Evolutionary conservation across 1,284 basidiomycete species (phyloP), one percentile per base, ranked within the genome.

Genomic region (Ustilago tritici): DNA sequence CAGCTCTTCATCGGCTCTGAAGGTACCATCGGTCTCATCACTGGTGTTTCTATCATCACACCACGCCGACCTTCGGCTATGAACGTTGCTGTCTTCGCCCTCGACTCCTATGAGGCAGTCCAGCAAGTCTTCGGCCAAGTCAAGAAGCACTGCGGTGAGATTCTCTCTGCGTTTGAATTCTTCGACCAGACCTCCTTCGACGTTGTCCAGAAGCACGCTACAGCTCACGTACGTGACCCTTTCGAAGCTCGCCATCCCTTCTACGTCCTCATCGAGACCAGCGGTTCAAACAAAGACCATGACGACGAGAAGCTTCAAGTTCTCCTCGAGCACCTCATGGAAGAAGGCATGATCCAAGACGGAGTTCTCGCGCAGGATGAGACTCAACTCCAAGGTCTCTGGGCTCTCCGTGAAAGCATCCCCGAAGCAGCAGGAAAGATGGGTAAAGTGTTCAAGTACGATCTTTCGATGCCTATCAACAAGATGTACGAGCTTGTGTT

Each of bases 1-100:
- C 97, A 99, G 86, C 90, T 99, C 8, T 99, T 99, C 87, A 98
- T 99, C 81, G 97, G 97, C 23, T 92, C 93, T 11, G 97, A 99
- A 87, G 97, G 97, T 61, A 96, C 95, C 0, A 91, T 99, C 36
- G 96, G 97, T 55, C 89, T 99, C 69, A 92, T 99, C 70, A 99
- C 97, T 5, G 97, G 91, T 47, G 93, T 98, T 31, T 96, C 95
- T 9, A 96, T 99, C 80, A 89, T 97, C 65, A 95, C 95, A n/a
- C 94, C 96, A 0, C 91, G 94, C 17, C 91, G 94, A 54, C 95
- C 95, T 10, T 69, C 82, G 74, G 85, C 87, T 4, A 64, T 83
- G 38, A 88, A 88, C 68, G 90, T 90, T 15, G 89, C 90, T 36
- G 88, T 90, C 54, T 89, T 90, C 76, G 88, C 88, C 11, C 86